These are phyloP conservation scores for Puccinellia tenuiflora DNA, from an alignment of 176 grass and related monocot species.

Conservation along the genomic window DNA sequence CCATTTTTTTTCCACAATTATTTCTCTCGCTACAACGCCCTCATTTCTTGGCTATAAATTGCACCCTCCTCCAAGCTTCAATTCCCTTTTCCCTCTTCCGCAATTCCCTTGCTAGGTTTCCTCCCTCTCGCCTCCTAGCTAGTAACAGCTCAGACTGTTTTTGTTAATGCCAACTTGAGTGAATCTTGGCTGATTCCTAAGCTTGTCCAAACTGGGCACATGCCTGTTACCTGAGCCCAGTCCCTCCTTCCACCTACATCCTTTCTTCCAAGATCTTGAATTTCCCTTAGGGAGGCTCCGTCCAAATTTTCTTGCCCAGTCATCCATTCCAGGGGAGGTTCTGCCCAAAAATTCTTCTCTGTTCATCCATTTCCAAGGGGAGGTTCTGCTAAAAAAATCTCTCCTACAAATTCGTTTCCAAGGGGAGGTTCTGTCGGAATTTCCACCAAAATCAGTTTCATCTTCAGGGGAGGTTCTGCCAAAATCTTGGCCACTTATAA, in stretches of 20 bases:
- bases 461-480: constrained; percentile 27
- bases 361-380: background rate
- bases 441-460: background rate
- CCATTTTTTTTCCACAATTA: background rate
- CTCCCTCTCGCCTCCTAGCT: background rate
- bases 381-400: constrained; percentile 34
- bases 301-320: constrained; percentile 11
- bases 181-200: background rate
- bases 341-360: background rate
- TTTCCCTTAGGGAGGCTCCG: constrained; percentile 31
- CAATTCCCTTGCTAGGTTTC: constrained; percentile 42
- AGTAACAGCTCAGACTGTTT: background rate
- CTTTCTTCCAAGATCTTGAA: background rate
- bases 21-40: background rate
- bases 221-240: background rate
- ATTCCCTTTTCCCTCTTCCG: constrained; percentile 87
- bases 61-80: constrained; percentile 45
- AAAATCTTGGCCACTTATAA: constrained; percentile 18
- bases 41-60: constrained; percentile 68
- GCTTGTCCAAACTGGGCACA: background rate
- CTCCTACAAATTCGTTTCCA: background rate
- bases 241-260: background rate
- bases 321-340: constrained; percentile 27
- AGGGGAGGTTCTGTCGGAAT: constrained; percentile 34
- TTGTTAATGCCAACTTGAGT: background rate